Evolutionary conservation across 371 early-diverging fungal genomes (phyloP), one percentile per base, ranked within the genome.

Genomic region (Mucor mucedo): DNA sequence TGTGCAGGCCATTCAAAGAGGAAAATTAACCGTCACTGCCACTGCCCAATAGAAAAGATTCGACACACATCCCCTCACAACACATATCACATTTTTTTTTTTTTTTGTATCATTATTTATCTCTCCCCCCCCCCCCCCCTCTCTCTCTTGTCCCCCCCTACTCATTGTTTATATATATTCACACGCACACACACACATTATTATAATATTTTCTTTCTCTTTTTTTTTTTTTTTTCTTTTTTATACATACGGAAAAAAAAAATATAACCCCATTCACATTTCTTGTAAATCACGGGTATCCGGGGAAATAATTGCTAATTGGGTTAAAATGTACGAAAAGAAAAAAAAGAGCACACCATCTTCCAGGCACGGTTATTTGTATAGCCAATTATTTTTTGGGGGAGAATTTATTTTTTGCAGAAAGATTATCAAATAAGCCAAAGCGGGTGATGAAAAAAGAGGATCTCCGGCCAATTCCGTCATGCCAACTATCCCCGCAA

Each of bases 1-100:
- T 60, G 63, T 66, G 6, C 65, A 63, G 13, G 76, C 73, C 10
- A 56, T 68, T 40, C 65, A 65, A 48, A 65, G 55, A 54, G 76
- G 76, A 21, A 76, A 76, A 64, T 54, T 76, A n/a, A 76, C 73
- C 6, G 60, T 76, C 9, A 65, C 57, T 56, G 66, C 21, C 21
- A 21, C 21, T 1, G 21, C 21, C 21, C 21, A 21, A 21, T 21
- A 21, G 21, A n/a, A n/a, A n/a, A n/a, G n/a, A n/a, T n/a, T n/a
- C n/a, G n/a, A 21, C 21, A 21, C 21, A 21, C 21, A 21, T 21
- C 21, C 21, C 21, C 21, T 21, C 21, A 21, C 21, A 21, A 21
- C 21, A 21, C 21, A 21, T 21, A 21, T 21, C 21, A 21, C 21
- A n/a, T n/a, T n/a, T 21, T 21, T 21, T 21, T 21, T 21, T 21